Conservation (phyloP, 1,139 yeast genomes). For the Suhomyces guaymorum region DNA sequence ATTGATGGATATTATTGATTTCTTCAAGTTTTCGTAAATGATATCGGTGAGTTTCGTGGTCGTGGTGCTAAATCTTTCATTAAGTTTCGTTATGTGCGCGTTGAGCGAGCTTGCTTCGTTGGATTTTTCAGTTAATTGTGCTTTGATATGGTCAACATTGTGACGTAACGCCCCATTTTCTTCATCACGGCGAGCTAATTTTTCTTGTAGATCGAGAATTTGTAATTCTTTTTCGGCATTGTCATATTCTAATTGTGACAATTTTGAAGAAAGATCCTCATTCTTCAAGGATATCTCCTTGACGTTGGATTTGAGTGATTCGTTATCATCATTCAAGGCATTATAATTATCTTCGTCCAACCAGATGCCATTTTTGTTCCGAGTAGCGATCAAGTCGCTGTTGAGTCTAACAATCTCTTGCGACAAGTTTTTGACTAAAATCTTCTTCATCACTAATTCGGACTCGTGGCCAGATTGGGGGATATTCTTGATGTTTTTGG, state of each 20-base stretch:
- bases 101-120: conserved; percentile 12
- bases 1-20: conserved; percentile 13
- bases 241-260: conserved; percentile 5
- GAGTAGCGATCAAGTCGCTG: conserved; percentile 61
- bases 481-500: conserved; percentile 71
- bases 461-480: conserved; percentile 61
- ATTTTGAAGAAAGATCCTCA: conserved; percentile 8
- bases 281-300: conserved; percentile 20
- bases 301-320: conserved; percentile 26
- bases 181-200: background rate
- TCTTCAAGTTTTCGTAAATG: conserved; percentile 17
- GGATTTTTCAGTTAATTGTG: conserved; percentile 10
- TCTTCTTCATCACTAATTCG: conserved; percentile 56
- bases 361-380: conserved; percentile 60
- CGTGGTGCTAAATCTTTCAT: conserved; percentile 16
- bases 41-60: conserved; percentile 17
- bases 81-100: conserved; percentile 14
- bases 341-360: conserved; percentile 60
- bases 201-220: conserved; percentile 1
- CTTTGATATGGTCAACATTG: background rate
- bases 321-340: conserved; percentile 41
- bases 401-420: conserved; percentile 56
- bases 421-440: conserved; percentile 57
- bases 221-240: conserved; percentile 3
- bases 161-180: background rate